A percentile compares a stretch with the other conserved stretches of the same genome.
phyloP scores from a whole-genome alignment of 805 yeast species.

The Lipomyces chichibuensis region DNA sequence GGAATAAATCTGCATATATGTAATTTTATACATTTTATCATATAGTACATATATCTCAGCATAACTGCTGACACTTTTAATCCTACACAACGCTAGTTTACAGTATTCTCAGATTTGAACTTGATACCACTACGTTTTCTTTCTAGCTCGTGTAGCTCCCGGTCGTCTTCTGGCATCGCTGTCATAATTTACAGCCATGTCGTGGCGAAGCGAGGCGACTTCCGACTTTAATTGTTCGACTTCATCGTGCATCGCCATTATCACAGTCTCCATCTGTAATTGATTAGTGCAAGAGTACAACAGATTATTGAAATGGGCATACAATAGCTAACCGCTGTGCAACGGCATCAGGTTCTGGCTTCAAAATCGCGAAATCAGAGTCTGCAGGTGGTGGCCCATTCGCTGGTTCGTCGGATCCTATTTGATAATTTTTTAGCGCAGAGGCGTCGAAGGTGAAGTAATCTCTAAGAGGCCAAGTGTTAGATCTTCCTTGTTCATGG shows the following conservation, averaged over 20 bases:
- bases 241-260: slow-evolving; percentile 36
- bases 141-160: not conserved
- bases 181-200: not conserved
- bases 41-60: not conserved
- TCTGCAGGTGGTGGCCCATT: slow-evolving; percentile 18
- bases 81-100: not conserved
- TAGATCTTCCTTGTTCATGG: not conserved
- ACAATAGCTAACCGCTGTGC: slow-evolving; percentile 35
- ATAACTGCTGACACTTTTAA: not conserved
- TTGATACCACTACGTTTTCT: not conserved
- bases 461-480: slow-evolving; percentile 22
- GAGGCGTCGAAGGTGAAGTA: slow-evolving; percentile 36
- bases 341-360: slow-evolving; percentile 31
- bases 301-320: slow-evolving; percentile 7
- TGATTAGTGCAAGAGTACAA: not conserved
- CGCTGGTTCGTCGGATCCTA: slow-evolving; percentile 35
- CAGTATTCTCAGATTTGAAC: not conserved
- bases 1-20: not conserved
- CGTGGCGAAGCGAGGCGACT: not conserved
- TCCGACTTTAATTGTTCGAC: slow-evolving; percentile 24
- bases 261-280: slow-evolving; percentile 34
- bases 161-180: not conserved
- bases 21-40: not conserved
- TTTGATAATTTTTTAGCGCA: slow-evolving; percentile 36
- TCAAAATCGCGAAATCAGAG: slow-evolving; percentile 28